Base-by-base conservation (phyloP, 2,329 filamentous ascomycete species). In the Aspergillus costaricaensis region DNA sequence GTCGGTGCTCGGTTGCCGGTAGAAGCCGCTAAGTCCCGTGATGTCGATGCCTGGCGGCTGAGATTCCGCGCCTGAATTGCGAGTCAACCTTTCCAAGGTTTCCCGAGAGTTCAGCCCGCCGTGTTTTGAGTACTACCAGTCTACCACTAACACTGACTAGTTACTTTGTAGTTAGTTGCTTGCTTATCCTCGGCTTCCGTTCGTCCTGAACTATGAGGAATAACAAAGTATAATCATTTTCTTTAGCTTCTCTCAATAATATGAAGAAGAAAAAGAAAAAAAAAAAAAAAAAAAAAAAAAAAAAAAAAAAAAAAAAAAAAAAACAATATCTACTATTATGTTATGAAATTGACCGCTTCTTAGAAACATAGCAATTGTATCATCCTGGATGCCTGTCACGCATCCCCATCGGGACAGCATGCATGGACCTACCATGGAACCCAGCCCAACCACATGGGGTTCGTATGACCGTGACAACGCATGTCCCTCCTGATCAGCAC, bases 11-110 rank as follows among this genome's bases (percentile, higher is more conserved):
- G 62, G 64, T 39, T 69, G 61, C 75, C 75, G 75, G 74, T 67
- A 72, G 72, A 75, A 72, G 67, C 74, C 75, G 74, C 73, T 67
- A 70, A 67, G 63, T 71, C 67, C 63, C 67, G 68, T 70, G 70
- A 72, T 41, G 19, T 57, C 21, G 57, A 58, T 62, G 61, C 65
- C 62, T 66, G 60, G 57, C 32, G 63, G 60, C 57, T 27, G 54
- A 54, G 51, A 49, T 63, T 64, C 55, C 32, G 52, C 41, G 39
- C 52, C 54, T 57, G 19, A n/a, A 19, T 27, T 21, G 17, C 48
- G 14, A 30, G 15, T n/a, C 25, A n/a, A 23, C 19, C 27, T 30
- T 50, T 36, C 32, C 32, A 23, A 44, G 41, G 41, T 44, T 44
- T 44, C 10, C 21, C 41, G 21, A 54, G 21, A 12, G 32, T 23